Conservation (phyloP, 768 basidiomycete genomes). For the Rhizopogon roseolus region DNA sequence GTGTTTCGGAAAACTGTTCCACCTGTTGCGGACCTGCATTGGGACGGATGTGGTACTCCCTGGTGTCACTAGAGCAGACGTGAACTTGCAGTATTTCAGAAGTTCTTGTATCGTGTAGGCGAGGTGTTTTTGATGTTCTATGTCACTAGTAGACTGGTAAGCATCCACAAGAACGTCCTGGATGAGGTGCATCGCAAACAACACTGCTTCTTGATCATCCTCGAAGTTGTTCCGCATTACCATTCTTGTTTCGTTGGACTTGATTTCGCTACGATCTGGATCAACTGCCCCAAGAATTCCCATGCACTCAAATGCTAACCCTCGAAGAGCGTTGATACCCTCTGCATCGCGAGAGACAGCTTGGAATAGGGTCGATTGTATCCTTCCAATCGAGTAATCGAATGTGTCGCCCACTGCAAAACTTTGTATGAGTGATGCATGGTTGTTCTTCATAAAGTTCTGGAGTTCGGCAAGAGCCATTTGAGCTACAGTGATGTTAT, state of each 20-base stretch:
- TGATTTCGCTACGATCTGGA: conserved; percentile 84
- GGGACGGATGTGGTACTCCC: conserved; percentile 47
- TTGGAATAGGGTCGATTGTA: conserved; percentile 61
- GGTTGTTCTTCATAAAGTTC: conserved; percentile 47
- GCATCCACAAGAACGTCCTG: conserved; percentile 81
- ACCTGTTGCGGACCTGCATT: conserved; percentile 65
- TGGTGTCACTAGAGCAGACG: conserved; percentile 60
- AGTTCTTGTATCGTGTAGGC: conserved; percentile 93
- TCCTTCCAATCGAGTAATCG: conserved; percentile 64
- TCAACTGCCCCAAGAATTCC: conserved; percentile 92
- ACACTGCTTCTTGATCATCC: conserved; percentile 68
- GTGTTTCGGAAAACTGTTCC: conserved; percentile 77
- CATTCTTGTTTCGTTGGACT: conserved; percentile 52
- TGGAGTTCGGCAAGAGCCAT: conserved; percentile 78
- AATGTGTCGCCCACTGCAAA: conserved; percentile 85
- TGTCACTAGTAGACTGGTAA: conserved; percentile 91
- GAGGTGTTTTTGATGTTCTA: conserved; percentile 83
- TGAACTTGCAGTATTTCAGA: conserved; percentile 82
- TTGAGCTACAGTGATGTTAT: conserved; percentile 73
- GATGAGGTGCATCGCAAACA: conserved; percentile 85
- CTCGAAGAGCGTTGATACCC: conserved; percentile 57
- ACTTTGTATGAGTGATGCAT: conserved; percentile 48
- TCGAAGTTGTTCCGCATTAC: conserved; percentile 77
- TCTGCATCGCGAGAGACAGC: conserved; percentile 80
- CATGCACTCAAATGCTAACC: conserved; percentile 83